These are phyloP conservation scores for Physaria fendleri DNA, from an alignment of 345 rosid genomes.

Conservation along the genomic window DNA sequence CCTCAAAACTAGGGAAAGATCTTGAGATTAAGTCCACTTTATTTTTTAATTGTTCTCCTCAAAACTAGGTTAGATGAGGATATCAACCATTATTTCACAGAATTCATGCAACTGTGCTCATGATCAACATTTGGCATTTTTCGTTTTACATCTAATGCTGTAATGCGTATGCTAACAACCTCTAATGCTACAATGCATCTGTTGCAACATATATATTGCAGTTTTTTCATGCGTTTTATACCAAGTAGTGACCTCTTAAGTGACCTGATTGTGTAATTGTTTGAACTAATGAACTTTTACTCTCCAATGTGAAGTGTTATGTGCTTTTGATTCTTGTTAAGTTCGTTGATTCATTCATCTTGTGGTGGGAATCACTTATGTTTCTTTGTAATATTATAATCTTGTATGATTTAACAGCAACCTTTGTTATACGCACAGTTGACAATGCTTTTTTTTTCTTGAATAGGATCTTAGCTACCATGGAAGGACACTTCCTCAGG, in stretches of 20 bases:
- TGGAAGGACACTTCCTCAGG: slow-evolving; percentile 38
- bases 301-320: too few species aligned
- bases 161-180: neutral
- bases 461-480: slow-evolving; percentile 28
- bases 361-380: neutral
- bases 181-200: neutral
- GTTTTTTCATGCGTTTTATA: neutral
- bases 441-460: neutral
- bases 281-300: neutral
- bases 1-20: neutral
- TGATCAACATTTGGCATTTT: neutral
- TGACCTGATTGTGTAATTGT: neutral
- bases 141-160: neutral
- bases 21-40: neutral
- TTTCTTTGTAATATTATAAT: neutral
- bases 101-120: neutral
- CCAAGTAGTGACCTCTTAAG: neutral
- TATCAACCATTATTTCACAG: neutral
- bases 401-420: neutral
- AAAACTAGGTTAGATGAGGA: neutral
- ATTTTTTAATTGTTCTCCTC: neutral
- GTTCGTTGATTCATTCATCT: neutral
- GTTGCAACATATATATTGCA: neutral
- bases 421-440: neutral
- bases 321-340: neutral